These are phyloP conservation scores for Rhipidocladum racemiflorum DNA, from an alignment of 176 grass and related monocot genomes.

Conservation along the genomic window DNA sequence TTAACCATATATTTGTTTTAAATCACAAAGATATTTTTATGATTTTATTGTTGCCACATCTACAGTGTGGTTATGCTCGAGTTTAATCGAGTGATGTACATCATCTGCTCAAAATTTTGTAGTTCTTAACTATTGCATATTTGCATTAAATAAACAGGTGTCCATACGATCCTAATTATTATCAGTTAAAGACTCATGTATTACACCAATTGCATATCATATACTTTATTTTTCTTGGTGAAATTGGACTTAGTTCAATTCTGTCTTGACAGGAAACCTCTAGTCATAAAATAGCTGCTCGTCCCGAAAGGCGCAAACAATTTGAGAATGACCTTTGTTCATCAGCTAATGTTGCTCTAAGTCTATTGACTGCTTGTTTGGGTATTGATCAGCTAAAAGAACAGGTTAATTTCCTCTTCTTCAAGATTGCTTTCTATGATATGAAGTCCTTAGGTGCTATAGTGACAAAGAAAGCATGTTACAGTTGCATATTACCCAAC, in stretches of 20 bases:
- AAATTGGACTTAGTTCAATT: constrained; percentile 26
- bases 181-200: not conserved
- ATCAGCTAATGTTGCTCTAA: constrained; percentile 74
- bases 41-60: not conserved
- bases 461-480: constrained; percentile 5
- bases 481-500: no score
- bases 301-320: constrained; percentile 83
- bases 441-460: not conserved
- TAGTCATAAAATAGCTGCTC: constrained; percentile 90
- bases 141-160: not conserved
- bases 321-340: constrained; percentile 89
- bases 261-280: constrained; percentile 70
- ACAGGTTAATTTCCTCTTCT: constrained; percentile 52
- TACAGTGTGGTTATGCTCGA: not conserved
- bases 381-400: constrained; percentile 84
- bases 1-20: not conserved
- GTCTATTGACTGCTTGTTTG: constrained; percentile 89
- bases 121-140: not conserved
- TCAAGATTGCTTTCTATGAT: constrained; percentile 17
- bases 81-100: not conserved
- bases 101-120: not conserved
- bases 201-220: not conserved
- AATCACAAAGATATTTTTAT: not conserved
- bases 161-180: constrained; percentile 16
- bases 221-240: constrained; percentile 13